Conservation (phyloP, 1,284 basidiomycete genomes). For the Mycena sp. region DNA sequence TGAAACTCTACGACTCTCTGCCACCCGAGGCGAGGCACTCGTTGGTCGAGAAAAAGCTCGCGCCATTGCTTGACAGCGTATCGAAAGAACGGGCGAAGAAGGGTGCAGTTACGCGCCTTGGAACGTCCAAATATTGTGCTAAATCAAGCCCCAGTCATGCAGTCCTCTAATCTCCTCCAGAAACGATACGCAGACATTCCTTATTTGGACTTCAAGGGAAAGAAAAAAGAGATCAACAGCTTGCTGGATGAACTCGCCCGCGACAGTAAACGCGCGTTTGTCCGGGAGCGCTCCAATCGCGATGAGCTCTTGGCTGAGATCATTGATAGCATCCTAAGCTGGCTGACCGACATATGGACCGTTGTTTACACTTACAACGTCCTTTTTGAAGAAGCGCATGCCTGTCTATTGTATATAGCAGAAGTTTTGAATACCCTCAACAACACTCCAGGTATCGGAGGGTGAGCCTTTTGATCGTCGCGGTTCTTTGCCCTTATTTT, state of each 20-base stretch:
- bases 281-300: constrained; percentile 59
- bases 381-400: constrained; percentile 61
- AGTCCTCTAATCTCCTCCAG: constrained; percentile 46
- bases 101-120: constrained; percentile 31
- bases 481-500: background rate
- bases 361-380: constrained; percentile 64
- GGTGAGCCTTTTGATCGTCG: constrained; percentile 49
- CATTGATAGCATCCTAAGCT: constrained; percentile 59
- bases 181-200: constrained; percentile 54
- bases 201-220: constrained; percentile 57
- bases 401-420: constrained; percentile 60
- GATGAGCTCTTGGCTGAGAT: constrained; percentile 64
- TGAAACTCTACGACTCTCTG: constrained; percentile 50
- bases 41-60: constrained; percentile 55
- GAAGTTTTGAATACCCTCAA: constrained; percentile 48
- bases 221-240: constrained; percentile 59
- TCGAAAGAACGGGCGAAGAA: constrained; percentile 45
- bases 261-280: constrained; percentile 60
- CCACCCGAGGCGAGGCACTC: constrained; percentile 54
- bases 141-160: constrained; percentile 34
- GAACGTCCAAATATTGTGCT: background rate
- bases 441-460: constrained; percentile 45
- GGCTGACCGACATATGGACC: constrained; percentile 70
- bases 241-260: constrained; percentile 60
- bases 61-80: constrained; percentile 49